Evolutionary conservation across 108 stramenopile genomes (phyloP), one percentile per base, ranked within the genome.

Genomic region (Mediolabrus comicus): DNA sequence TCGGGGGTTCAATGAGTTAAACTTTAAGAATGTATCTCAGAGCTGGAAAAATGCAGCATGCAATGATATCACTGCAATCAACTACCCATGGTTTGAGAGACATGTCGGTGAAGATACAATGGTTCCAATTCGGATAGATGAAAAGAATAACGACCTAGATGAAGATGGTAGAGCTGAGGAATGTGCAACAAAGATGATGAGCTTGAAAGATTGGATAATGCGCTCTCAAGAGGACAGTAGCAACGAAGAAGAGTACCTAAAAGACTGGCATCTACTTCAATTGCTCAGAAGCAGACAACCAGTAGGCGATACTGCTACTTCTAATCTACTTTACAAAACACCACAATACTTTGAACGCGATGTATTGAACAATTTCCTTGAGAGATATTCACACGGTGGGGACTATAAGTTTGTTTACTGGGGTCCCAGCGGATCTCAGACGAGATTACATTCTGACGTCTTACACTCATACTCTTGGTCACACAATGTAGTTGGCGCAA

Each of bases 331-430:
- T 16, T 94, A 91, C 63, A 38, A 60, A n/a, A 62, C 75, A 13
- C 86, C 90, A 9, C 13, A 57, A 3, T 61, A 77, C 12, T 89
- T 86, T 59, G 68, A 75, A 65, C 53, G 62, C 27, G 90, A 90
- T 52, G 58, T 91, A 41, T 59, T 91, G 14, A 91, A 91, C 74
- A 59, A 67, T 2, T 89, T 85, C 54, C 62, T 87, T 26, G 29
- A 35, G 1, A 43, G 62, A 53, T 82, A 83, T 39, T 71, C 69
- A 13, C 63, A 63, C 9, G 74, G 77, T 29, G 87, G 87, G 46
- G 95, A 95, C 41, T 96, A 87, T 81, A 75, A 75, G 38, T 96
- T 96, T 57, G 84, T 88, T 10, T 96, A 96, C 56, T 91, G 90
- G 88, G 96, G 96, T 25, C 91, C 93, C 0, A 25, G 49, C 4